A percentile compares a stretch with the other conserved stretches of the same genome.
These are phyloP conservation scores for Leucaena leucocephala DNA, from an alignment of 306 rosid genomes.

Conservation along the genomic window DNA sequence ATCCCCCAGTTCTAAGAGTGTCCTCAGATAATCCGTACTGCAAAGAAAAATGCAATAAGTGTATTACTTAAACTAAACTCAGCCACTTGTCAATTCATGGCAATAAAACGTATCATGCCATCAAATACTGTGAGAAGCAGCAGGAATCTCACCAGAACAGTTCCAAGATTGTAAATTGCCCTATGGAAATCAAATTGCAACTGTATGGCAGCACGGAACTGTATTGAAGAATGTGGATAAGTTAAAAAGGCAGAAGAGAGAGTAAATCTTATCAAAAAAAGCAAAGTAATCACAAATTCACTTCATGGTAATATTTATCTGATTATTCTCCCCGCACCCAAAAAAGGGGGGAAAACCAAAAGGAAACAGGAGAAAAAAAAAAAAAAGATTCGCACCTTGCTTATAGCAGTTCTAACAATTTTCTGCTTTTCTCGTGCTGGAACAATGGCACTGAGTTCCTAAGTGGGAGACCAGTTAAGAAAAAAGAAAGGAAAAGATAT, in stretches of 20 bases:
- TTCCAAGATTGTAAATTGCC: conserved; percentile 98
- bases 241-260: conserved; percentile 25
- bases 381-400: conserved; percentile 66
- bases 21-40: conserved; percentile 99
- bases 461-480: conserved; percentile 33
- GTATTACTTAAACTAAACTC: conserved; percentile 26
- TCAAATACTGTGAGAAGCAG: conserved; percentile 39
- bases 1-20: conserved; percentile 91
- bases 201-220: conserved; percentile 97
- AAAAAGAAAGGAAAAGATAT: conserved; percentile 20
- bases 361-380: no score
- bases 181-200: conserved; percentile 99
- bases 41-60: conserved; percentile 29
- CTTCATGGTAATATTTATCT: conserved; percentile 30
- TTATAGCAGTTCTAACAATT: conserved; percentile 91
- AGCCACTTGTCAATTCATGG: conserved; percentile 33
- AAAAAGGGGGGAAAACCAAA: no score
- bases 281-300: conserved; percentile 28
- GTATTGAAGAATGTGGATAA: conserved; percentile 50
- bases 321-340: conserved; percentile 9
- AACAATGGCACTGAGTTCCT: conserved; percentile 99
- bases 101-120: conserved; percentile 24
- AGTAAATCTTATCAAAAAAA: conserved; percentile 1
- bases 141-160: conserved; percentile 81
- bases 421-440: conserved; percentile 95